These are phyloP conservation scores for Platanus orientalis DNA, from an alignment of 164 flowering plant genomes.

Conservation along the genomic window DNA sequence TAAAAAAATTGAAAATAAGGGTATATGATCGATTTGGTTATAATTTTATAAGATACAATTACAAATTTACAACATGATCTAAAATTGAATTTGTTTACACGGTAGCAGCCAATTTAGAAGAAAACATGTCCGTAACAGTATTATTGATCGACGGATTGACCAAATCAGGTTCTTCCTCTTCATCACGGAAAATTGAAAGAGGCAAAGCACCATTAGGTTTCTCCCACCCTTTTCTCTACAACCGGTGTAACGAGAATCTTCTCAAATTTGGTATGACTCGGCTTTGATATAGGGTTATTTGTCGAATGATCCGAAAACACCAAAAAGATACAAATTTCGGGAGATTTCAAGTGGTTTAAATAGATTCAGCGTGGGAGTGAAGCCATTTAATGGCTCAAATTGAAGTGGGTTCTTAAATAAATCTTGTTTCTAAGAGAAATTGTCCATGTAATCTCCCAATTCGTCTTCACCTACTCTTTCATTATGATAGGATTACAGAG, in stretches of 20 bases:
- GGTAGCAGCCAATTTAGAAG: conserved; percentile 5
- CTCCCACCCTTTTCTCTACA: conserved; percentile 27
- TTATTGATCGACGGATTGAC: conserved; percentile 10
- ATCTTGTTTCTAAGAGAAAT: conserved; percentile 15
- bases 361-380: conserved; percentile 4
- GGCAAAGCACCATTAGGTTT: conserved; percentile 64
- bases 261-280: conserved; percentile 3
- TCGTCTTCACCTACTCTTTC: conserved; percentile 33
- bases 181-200: conserved; percentile 65
- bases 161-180: conserved; percentile 30
- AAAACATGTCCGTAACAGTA: conserved; percentile 13
- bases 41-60: too few relatives aligned
- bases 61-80: conserved; percentile 41
- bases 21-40: too few relatives aligned
- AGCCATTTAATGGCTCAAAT: conserved; percentile 11
- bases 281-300: background rate
- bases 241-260: conserved; percentile 3
- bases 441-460: conserved; percentile 67
- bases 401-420: conserved; percentile 7
- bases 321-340: conserved; percentile 20
- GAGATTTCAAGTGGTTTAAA: background rate
- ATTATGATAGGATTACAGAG: conserved; percentile 6
- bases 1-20: too few relatives aligned
- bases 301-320: conserved; percentile 6
- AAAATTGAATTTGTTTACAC: conserved; percentile 17